Evolutionary conservation across 202 grass and related monocot species (phyloP).

Genomic region (Digitaria exilis): DNA sequence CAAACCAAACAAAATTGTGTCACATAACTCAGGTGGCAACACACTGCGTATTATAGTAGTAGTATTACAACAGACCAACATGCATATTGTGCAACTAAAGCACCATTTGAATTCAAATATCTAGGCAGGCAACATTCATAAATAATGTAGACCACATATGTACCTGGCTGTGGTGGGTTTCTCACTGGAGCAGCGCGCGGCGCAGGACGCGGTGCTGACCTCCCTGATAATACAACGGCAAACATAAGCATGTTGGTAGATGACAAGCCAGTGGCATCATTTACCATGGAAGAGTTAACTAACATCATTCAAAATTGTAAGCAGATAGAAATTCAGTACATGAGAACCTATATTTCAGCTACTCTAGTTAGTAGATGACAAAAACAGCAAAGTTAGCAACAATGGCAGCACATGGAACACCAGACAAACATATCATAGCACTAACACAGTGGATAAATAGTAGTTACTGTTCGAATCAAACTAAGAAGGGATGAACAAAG

Average conservation of each 20-base stretch:
- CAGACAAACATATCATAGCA: background rate
- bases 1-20: no score
- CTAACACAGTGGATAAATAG: background rate
- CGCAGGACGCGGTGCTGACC: conserved; percentile 68
- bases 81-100: background rate
- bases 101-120: background rate
- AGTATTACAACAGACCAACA: background rate
- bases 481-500: conserved; percentile 49
- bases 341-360: background rate
- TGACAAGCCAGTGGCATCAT: background rate
- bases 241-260: conserved; percentile 9
- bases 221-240: conserved; percentile 45
- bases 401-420: background rate
- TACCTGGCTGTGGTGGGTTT: conserved; percentile 83
- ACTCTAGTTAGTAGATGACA: background rate
- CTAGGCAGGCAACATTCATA: background rate
- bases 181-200: conserved; percentile 70
- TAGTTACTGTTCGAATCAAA: conserved; percentile 35
- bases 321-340: background rate
- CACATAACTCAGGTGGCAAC: background rate
- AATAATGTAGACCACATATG: background rate
- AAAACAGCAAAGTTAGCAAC: no score
- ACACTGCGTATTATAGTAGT: no score
- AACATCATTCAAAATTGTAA: background rate
- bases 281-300: background rate